These are phyloP conservation scores for Scytalidium sp. DNA, from an alignment of 2,329 filamentous ascomycete species.

Conservation along the genomic window DNA sequence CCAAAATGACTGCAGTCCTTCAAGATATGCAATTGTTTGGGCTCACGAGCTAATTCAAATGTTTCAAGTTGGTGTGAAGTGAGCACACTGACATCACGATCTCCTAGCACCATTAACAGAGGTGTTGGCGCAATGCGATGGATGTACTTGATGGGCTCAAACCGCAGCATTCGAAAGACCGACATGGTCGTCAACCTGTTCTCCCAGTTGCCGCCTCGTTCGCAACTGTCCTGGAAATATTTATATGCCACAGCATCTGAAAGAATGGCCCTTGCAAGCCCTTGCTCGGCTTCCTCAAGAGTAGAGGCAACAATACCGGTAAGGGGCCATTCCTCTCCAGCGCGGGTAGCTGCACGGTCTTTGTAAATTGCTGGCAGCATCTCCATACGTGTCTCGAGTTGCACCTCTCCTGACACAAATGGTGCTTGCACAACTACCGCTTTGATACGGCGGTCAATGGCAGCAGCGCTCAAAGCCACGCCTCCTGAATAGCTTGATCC, in stretches of 20 bases:
- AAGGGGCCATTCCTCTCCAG: neutral
- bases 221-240: neutral
- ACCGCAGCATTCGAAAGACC: slow-evolving; percentile 15
- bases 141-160: slow-evolving; percentile 26
- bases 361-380: neutral
- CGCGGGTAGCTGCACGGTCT: neutral
- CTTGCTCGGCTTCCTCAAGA: slow-evolving; percentile 1
- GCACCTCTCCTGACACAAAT: slow-evolving; percentile 3
- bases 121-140: slow-evolving; percentile 34
- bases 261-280: neutral
- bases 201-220: slow-evolving; percentile 24
- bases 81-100: slow-evolving; percentile 28
- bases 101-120: slow-evolving; percentile 31
- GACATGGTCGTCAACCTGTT: slow-evolving; percentile 32
- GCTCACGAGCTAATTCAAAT: slow-evolving; percentile 31
- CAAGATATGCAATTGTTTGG: slow-evolving; percentile 33
- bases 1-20: slow-evolving; percentile 36
- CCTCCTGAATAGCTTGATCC: slow-evolving; percentile 33
- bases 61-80: slow-evolving; percentile 29
- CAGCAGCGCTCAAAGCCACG: slow-evolving; percentile 33
- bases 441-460: slow-evolving; percentile 34
- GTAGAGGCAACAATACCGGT: slow-evolving; percentile 1
- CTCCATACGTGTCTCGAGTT: neutral
- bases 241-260: neutral
- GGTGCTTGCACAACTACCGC: slow-evolving; percentile 31